Conservation (phyloP, 2,329 filamentous ascomycete genomes). For the Taxawa tesnikishii region DNA sequence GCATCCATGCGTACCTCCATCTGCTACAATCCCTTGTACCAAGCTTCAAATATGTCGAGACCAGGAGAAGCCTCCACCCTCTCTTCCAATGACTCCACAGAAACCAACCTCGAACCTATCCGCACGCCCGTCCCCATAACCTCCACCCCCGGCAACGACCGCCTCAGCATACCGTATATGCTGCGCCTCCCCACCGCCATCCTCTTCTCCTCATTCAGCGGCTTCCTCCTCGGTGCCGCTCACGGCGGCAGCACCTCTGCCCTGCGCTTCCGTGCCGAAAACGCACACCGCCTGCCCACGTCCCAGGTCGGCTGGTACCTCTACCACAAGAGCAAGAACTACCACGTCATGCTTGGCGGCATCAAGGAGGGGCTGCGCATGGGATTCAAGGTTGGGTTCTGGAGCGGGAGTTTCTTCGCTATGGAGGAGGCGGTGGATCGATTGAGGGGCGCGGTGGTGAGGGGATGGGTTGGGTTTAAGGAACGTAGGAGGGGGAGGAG, state of each 20-base stretch:
- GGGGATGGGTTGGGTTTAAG: conserved; percentile 24
- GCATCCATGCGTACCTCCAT: no score
- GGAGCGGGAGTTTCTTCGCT: conserved; percentile 64
- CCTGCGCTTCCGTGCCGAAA: conserved; percentile 88
- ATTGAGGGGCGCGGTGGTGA: conserved; percentile 50
- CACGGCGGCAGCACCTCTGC: conserved; percentile 18
- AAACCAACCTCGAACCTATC: no score
- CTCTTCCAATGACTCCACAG: no score
- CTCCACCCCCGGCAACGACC: conserved; percentile 9
- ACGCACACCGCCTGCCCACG: conserved; percentile 82
- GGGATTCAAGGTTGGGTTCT: conserved; percentile 56
- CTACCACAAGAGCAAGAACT: conserved; percentile 98
- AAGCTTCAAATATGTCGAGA: no score
- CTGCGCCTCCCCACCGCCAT: conserved; percentile 18
- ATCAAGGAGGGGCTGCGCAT: conserved; percentile 67
- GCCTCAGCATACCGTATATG: conserved; percentile 19
- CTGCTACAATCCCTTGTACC: no score
- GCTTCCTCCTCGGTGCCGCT: conserved; percentile 18
- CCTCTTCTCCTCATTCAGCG: conserved; percentile 13
- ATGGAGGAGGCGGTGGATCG: conserved; percentile 80
- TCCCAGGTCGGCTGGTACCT: conserved; percentile 84
- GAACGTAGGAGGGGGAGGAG: conserved; percentile 25
- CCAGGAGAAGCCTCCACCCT: no score
- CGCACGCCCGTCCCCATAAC: neutral
- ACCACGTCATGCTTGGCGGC: conserved; percentile 67